Percentiles rank a stretch among this genome's conserved stretches.
These are phyloP conservation scores for Favolaschia claudopus DNA, from an alignment of 768 basidiomycete species.

Conservation along the genomic window DNA sequence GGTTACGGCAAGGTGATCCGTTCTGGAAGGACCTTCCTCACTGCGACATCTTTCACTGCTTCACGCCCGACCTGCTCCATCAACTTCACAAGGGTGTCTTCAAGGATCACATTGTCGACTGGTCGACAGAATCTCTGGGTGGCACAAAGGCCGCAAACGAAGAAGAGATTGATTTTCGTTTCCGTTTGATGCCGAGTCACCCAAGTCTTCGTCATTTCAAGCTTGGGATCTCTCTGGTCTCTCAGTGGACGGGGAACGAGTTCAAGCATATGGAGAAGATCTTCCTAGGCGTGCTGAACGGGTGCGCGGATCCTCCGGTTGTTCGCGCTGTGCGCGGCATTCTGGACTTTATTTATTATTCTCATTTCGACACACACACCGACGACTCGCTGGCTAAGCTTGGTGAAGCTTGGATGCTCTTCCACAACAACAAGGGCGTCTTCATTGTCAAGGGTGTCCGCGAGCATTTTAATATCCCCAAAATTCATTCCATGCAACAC, in stretches of 20 bases:
- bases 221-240: conserved; percentile 39
- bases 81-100: conserved; percentile 58
- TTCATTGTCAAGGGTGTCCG: conserved; percentile 33
- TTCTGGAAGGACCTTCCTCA: conserved; percentile 51
- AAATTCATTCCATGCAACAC: too few species aligned
- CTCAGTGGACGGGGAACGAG: conserved; percentile 45
- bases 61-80: too few species aligned
- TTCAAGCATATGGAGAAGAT: conserved; percentile 37
- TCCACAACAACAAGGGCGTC: conserved; percentile 35
- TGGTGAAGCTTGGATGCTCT: conserved; percentile 26
- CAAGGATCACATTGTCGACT: conserved; percentile 49
- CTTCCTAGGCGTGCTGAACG: conserved; percentile 35
- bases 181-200: conserved; percentile 37
- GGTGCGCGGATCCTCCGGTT: conserved; percentile 13
- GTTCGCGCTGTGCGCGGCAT: conserved; percentile 22
- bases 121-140: conserved; percentile 32
- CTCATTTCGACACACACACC: conserved; percentile 30
- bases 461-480: too few species aligned
- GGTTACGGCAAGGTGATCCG: conserved; percentile 30
- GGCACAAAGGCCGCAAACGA: conserved; percentile 10
- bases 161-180: conserved; percentile 45
- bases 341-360: conserved; percentile 38
- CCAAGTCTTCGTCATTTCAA: conserved; percentile 38
- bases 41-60: conserved; percentile 44
- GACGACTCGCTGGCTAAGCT: too few species aligned